A percentile compares a stretch with the other conserved stretches of the same genome.
These are phyloP conservation scores for Colletotrichum shisoi DNA, from an alignment of 2,329 filamentous ascomycete genomes.

Conservation along the genomic window DNA sequence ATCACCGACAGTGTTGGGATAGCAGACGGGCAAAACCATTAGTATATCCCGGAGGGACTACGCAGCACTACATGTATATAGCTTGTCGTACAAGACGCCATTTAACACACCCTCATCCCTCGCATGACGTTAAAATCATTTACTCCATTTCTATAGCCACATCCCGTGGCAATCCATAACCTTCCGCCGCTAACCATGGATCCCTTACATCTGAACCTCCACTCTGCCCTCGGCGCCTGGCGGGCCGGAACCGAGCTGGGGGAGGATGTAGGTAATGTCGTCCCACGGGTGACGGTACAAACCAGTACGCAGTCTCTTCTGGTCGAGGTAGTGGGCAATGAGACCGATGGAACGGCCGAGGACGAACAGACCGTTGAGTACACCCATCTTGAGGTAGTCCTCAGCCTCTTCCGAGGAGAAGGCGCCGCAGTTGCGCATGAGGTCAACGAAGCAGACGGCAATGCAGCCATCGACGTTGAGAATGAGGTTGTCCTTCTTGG, in stretches of 20 bases:
- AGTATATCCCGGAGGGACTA: constrained; percentile 43
- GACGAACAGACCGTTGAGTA: constrained; percentile 98
- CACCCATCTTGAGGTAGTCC: constrained; percentile 99
- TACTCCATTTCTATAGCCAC: constrained; percentile 39
- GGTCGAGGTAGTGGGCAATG: constrained; percentile 99
- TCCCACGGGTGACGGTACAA: constrained; percentile 99
- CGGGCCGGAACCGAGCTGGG: constrained; percentile 75
- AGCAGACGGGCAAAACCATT: constrained; percentile 36
- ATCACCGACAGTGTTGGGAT: neutral
- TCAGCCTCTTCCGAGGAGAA: constrained; percentile 97
- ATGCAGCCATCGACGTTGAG: constrained; percentile 98
- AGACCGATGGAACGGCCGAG: constrained; percentile 96
- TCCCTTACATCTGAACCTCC: constrained; percentile 77
- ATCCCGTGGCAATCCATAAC: constrained; percentile 37
- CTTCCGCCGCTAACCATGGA: constrained; percentile 38
- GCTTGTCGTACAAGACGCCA: constrained; percentile 49
- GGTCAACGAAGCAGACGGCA: constrained; percentile 97
- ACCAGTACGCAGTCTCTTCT: constrained; percentile 98
- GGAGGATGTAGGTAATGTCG: constrained; percentile 94
- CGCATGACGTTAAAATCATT: constrained; percentile 40
- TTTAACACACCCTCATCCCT: constrained; percentile 40
- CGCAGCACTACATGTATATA: constrained; percentile 50
- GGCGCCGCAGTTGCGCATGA: constrained; percentile 96
- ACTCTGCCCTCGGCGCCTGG: constrained; percentile 84
- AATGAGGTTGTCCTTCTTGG: constrained; percentile 99